A percentile compares a stretch with the other conserved stretches of the same genome.
Evolutionary conservation across 2,329 filamentous ascomycete genomes (phyloP).

Genomic region (Aspergillus quadricinctus): DNA sequence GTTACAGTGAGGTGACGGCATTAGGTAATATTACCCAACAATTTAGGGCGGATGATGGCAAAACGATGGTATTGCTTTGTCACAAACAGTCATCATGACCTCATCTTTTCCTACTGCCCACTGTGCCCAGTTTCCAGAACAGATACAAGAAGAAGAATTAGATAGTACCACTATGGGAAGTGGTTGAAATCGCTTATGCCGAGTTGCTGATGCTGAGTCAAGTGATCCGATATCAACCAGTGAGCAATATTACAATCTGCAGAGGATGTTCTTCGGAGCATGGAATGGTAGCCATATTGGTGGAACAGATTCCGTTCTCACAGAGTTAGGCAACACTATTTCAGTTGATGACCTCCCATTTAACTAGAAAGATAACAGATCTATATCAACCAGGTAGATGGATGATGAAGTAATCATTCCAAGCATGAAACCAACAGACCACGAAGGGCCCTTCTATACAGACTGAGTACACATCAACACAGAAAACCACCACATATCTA

Average conservation of each 20-base stretch:
- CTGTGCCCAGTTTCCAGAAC: neutral
- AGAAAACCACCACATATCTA: neutral
- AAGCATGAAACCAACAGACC: neutral
- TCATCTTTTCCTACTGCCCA: constrained; percentile 7
- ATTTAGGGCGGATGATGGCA: neutral
- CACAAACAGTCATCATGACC: constrained; percentile 13
- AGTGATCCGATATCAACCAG: neutral
- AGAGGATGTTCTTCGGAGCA: too few relatives aligned
- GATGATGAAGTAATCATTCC: neutral
- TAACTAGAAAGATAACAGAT: neutral
- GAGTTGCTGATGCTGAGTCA: neutral
- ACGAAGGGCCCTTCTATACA: neutral
- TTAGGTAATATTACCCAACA: neutral
- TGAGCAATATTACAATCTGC: too few relatives aligned
- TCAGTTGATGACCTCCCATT: neutral
- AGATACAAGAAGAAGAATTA: too few relatives aligned
- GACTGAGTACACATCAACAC: neutral
- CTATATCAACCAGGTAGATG: neutral
- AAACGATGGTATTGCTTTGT: neutral
- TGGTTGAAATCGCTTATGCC: neutral
- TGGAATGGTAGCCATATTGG: neutral
- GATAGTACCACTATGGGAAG: neutral
- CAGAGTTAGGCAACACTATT: neutral
- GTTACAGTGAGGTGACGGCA: neutral
- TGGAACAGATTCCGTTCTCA: neutral